Conservation (phyloP, 1,139 yeast species). For the Debaryomyces sp. region DNA sequence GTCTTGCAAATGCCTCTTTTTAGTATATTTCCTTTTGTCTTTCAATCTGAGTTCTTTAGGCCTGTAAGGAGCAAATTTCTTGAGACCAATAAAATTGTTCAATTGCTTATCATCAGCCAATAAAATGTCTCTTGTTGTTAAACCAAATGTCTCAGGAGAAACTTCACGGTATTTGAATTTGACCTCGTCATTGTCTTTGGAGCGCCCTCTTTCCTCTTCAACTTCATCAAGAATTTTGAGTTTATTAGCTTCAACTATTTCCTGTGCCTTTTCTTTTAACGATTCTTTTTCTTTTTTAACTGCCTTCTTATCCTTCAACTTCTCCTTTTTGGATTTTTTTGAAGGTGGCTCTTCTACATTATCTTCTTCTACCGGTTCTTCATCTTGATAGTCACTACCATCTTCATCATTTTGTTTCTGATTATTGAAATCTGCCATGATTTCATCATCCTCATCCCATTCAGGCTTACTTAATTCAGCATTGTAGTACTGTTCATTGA, state of each 20-base stretch:
- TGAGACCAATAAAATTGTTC: slow-evolving; percentile 82
- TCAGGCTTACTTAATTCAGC: slow-evolving; percentile 51
- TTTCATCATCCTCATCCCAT: slow-evolving; percentile 38
- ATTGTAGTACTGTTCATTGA: slow-evolving; percentile 77
- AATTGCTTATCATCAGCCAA: slow-evolving; percentile 86
- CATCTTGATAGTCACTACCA: slow-evolving; percentile 20
- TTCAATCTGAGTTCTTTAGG: slow-evolving; percentile 70
- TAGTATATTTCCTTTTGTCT: slow-evolving; percentile 83
- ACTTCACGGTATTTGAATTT: slow-evolving; percentile 89
- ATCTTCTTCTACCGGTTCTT: slow-evolving; percentile 30
- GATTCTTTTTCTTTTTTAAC: slow-evolving; percentile 65
- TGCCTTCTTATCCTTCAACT: slow-evolving; percentile 56
- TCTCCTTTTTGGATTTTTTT: slow-evolving; percentile 52
- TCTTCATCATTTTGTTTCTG: slow-evolving; percentile 29
- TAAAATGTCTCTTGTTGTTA: slow-evolving; percentile 82
- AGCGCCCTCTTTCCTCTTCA: slow-evolving; percentile 63
- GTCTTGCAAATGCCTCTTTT: slow-evolving; percentile 78
- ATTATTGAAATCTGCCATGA: slow-evolving; percentile 26
- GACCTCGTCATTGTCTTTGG: slow-evolving; percentile 41
- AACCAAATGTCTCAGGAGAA: slow-evolving; percentile 91
- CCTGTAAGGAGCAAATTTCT: slow-evolving; percentile 92
- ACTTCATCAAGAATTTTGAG: slow-evolving; percentile 58
- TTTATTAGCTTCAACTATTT: slow-evolving; percentile 57
- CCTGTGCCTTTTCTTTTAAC: slow-evolving; percentile 68
- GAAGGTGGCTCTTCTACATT: slow-evolving; percentile 18